phyloP scores from a whole-genome alignment of 768 basidiomycete species.

The Phylloporus sp. region DNA sequence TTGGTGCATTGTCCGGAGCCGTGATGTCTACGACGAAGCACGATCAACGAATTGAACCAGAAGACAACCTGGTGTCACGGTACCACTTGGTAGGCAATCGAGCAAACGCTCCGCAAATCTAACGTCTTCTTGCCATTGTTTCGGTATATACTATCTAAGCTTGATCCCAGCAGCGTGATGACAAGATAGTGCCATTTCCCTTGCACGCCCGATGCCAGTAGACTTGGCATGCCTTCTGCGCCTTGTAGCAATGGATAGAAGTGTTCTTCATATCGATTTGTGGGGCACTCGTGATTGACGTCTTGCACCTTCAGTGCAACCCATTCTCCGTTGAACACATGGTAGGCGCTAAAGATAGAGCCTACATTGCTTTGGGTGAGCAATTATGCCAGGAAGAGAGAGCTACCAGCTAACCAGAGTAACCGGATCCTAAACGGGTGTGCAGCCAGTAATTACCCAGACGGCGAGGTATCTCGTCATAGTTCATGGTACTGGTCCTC shows the following conservation, averaged over 20 bases:
- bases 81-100: conserved; percentile 75
- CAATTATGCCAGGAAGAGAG: background rate
- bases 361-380: conserved; percentile 38
- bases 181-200: conserved; percentile 66
- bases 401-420: conserved; percentile 48
- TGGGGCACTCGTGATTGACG: conserved; percentile 67
- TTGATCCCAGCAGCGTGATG: conserved; percentile 70
- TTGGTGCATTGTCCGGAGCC: conserved; percentile 73
- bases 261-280: conserved; percentile 64
- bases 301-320: conserved; percentile 74
- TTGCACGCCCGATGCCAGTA: conserved; percentile 58
- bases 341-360: conserved; percentile 59
- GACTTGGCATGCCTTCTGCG: conserved; percentile 64
- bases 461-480: conserved; percentile 27
- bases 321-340: conserved; percentile 52
- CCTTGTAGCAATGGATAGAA: conserved; percentile 71
- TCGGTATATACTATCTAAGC: conserved; percentile 59
- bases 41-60: conserved; percentile 6
- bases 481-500: conserved; percentile 10
- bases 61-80: conserved; percentile 18
- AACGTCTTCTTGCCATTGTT: conserved; percentile 51
- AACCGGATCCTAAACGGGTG: conserved; percentile 62
- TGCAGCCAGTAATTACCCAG: conserved; percentile 61
- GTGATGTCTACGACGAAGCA: conserved; percentile 46
- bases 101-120: conserved; percentile 69